Evolutionary conservation across 2,329 filamentous ascomycete species (phyloP).

Genomic region (Lasiodiplodia sp.): DNA sequence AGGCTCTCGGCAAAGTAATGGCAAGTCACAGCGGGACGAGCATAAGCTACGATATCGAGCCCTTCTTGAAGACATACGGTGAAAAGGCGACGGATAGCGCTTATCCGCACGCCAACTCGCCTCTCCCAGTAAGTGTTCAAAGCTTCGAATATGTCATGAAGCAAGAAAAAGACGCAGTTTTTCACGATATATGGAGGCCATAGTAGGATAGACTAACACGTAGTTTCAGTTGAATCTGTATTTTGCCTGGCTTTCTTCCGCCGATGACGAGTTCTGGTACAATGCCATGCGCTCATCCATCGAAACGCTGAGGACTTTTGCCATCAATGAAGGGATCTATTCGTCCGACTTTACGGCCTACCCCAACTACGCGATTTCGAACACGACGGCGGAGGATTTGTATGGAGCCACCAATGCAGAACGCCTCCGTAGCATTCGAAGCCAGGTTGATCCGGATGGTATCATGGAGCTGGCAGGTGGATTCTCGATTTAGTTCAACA

Average conservation of each 20-base stretch:
- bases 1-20: constrained; percentile 13
- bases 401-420: background rate
- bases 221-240: constrained; percentile 1
- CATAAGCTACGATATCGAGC: constrained; percentile 20
- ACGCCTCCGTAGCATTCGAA: background rate
- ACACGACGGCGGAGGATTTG: background rate
- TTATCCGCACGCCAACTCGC: constrained; percentile 4
- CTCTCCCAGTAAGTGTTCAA: constrained; percentile 2
- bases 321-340: constrained; percentile 7
- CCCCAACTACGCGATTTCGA: constrained; percentile 13
- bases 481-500: background rate
- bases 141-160: background rate
- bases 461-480: constrained; percentile 7
- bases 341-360: background rate
- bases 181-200: background rate
- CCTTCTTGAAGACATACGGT: constrained; percentile 7
- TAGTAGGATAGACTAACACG: background rate
- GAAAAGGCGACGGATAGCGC: constrained; percentile 11
- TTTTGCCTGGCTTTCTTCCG: constrained; percentile 6
- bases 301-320: background rate
- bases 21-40: constrained; percentile 8
- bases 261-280: constrained; percentile 18
- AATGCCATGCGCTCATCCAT: constrained; percentile 11
- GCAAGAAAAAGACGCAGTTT: background rate
- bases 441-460: background rate